Base-by-base conservation (phyloP, 495 filamentous ascomycete species). In the Rhypophila decipiens region DNA sequence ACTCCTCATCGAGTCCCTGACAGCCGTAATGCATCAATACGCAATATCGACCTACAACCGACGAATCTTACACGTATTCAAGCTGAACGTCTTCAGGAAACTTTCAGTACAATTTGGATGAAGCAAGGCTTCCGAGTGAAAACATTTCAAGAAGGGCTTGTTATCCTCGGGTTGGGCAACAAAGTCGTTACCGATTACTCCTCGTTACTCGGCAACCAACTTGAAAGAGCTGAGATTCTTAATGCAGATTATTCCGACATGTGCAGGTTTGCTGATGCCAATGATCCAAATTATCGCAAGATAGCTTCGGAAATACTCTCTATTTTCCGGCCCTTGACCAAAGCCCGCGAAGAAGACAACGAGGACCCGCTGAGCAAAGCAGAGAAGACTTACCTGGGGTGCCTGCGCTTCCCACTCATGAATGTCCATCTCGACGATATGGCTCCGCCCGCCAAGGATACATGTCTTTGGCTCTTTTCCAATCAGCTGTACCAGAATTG, bases 121-220 rank as follows among this genome's bases (percentile, higher is more conserved):
- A 42, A 46, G 35, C 21, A 55, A 35, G 37, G 24, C 18, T 55
- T 55, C 31, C 40, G 47, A 8, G 51, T 55, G 15, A 55, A 55
- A 37, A 55, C 51, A 2, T 55, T 50, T 17, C 46, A 55, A 24
- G 51, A 55, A 24, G 47, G 51, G 0, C 46, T 55, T 2, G 43
- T 19, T 1, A 36, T 52, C 2, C 46, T 37, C 2, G 39, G 27
- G 12, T 13, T 42, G 4, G 23, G 37, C n/a, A 22, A 43, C 11
- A 47, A 66, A 53, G 59, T 66, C 29, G 61, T 64, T 22, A 52
- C 60, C 2, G 58, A 61, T 36, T 43, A 42, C 24, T 64, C 62
- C n/a, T 61, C 60, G 15, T 41, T 36, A 34, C 40, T 66, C 19
- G 58, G 54, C 29, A 48, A 57, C 40, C 15, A 46, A 21, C 33